Evolutionary conservation across 2,329 filamentous ascomycete genomes (phyloP), one percentile per base, ranked within the genome.

Genomic region (Whalleya microplaca): DNA sequence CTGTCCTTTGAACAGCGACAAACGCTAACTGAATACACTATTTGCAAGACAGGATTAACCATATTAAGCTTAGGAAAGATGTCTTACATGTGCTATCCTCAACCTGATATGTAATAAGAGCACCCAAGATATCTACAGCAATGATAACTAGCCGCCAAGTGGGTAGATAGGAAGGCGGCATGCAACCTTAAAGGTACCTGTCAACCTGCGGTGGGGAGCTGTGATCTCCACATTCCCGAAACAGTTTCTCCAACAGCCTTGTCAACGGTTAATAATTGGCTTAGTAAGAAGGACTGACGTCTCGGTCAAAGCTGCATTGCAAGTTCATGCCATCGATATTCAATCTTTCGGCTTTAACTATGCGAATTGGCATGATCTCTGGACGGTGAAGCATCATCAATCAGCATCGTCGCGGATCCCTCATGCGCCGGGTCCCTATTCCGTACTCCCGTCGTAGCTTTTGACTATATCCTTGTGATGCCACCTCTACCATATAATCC

Each of bases 341-440:
- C 3, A 7, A 12, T 16, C 14, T 16, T 37, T 37, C 3, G 9
- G 14, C 32, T 37, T 37, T 8, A 59, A 53, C 59, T 49, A 53
- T 55, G 46, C 48, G 40, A 48, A 46, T 21, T 23, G 41, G 21
- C 47, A 40, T 55, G 8, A 18, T 8, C 23, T 46, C 41, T 40
- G 32, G 23, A 47, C 42, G 47, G 20, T 56, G 55, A 61, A 54
- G 61, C 53, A 59, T 53, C 21, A 42, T 44, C 48, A 20, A 32
- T 42, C 45, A 44, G 50, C 21, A 37, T 43, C 37, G 53, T 54
- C 51, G 54, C 58, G 37, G 58, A 62, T 63, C 61, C 41, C 45
- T 62, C n/a, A 64, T 62, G 61, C 61, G 54, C 58, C 52, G 58
- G 61, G 61, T 52, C 47, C 7, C 9, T 29, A 45, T 32, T 53